These are phyloP conservation scores for Myxozyma lipomycoides DNA, from an alignment of 805 yeast genomes.

Conservation along the genomic window DNA sequence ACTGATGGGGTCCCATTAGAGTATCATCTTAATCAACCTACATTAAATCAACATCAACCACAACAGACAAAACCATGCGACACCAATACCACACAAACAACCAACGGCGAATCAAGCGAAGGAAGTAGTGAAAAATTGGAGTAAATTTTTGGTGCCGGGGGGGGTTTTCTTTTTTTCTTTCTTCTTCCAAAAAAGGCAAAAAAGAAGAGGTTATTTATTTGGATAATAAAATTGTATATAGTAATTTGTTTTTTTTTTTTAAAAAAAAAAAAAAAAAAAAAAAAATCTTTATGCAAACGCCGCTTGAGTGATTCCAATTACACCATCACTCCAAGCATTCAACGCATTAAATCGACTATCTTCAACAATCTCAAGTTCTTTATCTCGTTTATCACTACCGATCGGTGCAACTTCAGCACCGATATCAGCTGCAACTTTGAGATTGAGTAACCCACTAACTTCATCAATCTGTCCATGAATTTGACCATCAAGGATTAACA, in stretches of 20 bases:
- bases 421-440: slow-evolving; percentile 24
- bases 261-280: too few species aligned
- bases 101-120: too few species aligned
- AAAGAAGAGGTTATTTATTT: too few species aligned
- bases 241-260: background rate
- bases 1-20: slow-evolving; percentile 34
- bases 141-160: too few species aligned
- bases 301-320: slow-evolving; percentile 10
- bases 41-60: background rate
- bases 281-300: too few species aligned
- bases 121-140: background rate
- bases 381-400: slow-evolving; percentile 23
- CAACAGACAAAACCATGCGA: background rate
- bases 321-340: slow-evolving; percentile 20
- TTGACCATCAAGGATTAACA: slow-evolving; percentile 34
- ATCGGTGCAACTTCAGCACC: slow-evolving; percentile 26
- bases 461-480: slow-evolving; percentile 34
- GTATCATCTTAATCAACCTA: slow-evolving; percentile 47
- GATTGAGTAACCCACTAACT: slow-evolving; percentile 21
- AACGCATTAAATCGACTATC: slow-evolving; percentile 22
- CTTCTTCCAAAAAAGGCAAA: too few species aligned
- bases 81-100: too few species aligned
- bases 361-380: slow-evolving; percentile 10
- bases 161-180: too few species aligned
- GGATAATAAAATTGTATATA: background rate